phyloP scores from a whole-genome alignment of 106 monocot genomes.

The Triglochin maritima region DNA sequence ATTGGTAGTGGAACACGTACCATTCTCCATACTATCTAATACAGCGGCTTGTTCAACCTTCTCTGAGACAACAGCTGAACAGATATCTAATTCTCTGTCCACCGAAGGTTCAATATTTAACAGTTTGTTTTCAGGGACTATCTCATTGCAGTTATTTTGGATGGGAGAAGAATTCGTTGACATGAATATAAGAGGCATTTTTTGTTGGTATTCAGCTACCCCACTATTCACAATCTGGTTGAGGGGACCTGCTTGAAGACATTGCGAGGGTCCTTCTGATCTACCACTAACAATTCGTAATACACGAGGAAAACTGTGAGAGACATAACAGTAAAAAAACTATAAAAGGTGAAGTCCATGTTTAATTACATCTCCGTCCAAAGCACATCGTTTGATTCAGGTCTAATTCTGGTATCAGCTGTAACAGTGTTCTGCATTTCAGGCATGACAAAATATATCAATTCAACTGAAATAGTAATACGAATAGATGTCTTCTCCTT shows the following conservation, averaged over 20 bases:
- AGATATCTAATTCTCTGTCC: not conserved
- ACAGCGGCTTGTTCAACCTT: constrained; percentile 1
- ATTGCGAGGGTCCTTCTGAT: not conserved
- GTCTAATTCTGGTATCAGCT: not conserved
- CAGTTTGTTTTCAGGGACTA: not conserved
- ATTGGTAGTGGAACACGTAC: not conserved
- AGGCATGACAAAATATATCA: not conserved
- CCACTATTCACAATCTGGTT: not conserved
- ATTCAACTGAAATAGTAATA: not conserved
- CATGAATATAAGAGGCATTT: not conserved
- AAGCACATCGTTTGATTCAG: not conserved
- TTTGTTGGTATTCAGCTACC: not conserved
- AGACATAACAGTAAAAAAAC: not conserved
- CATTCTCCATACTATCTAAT: not conserved
- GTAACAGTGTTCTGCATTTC: not conserved
- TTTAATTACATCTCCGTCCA: not conserved
- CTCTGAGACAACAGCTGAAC: not conserved
- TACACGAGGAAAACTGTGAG: not conserved
- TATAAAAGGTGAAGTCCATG: not conserved
- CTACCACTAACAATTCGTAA: constrained; percentile 1
- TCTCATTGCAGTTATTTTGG: not conserved
- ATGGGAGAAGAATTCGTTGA: not conserved
- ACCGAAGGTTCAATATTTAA: not conserved
- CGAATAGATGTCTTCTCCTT: not conserved
- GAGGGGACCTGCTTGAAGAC: no score